Evolutionary conservation across 495 filamentous ascomycete genomes (phyloP).

Genomic region (Aspergillus sparsus): DNA sequence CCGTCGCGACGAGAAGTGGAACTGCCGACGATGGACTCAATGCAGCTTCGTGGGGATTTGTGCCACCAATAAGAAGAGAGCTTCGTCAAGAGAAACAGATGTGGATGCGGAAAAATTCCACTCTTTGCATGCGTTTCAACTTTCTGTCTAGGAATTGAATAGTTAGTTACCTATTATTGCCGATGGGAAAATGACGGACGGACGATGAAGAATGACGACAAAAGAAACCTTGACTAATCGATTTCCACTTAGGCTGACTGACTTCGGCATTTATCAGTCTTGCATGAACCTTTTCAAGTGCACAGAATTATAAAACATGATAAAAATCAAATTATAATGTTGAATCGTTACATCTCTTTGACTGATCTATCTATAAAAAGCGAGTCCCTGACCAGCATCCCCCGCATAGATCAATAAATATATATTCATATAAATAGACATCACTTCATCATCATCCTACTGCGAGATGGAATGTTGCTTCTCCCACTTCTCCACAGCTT

Average conservation of each 20-base stretch:
- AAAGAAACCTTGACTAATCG: no score
- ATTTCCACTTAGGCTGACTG: no score
- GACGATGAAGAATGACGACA: no score
- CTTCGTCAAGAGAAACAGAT: not conserved
- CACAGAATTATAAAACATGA: no score
- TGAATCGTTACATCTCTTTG: not conserved
- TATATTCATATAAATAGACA: constrained; percentile 20
- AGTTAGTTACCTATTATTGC: no score
- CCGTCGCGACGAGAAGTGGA: constrained; percentile 5
- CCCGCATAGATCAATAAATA: constrained; percentile 4
- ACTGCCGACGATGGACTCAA: constrained; percentile 4
- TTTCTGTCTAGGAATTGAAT: no score
- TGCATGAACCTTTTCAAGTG: no score
- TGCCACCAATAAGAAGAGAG: not conserved
- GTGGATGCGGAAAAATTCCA: not conserved
- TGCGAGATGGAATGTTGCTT: constrained; percentile 29
- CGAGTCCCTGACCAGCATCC: constrained; percentile 5
- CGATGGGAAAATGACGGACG: no score
- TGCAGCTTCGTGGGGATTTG: not conserved
- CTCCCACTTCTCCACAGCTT: constrained; percentile 73
- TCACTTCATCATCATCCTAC: constrained; percentile 11
- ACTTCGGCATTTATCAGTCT: no score
- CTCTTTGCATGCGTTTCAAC: no score
- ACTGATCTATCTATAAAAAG: not conserved
- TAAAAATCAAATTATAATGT: no score